These are phyloP conservation scores for Hyparrhenia diplandra DNA, from an alignment of 176 grass and related monocot genomes.

Conservation along the genomic window DNA sequence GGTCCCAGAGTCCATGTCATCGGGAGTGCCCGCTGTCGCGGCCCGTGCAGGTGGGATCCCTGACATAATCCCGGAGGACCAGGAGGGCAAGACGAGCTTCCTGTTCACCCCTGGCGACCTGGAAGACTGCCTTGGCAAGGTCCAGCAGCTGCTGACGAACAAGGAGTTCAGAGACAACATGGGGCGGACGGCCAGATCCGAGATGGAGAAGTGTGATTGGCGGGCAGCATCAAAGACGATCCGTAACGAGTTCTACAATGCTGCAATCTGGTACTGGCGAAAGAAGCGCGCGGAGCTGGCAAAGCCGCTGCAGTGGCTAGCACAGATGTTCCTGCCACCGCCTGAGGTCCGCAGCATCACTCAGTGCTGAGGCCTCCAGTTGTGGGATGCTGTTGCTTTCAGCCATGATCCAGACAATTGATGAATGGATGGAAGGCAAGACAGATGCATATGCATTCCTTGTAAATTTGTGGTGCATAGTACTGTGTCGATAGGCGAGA, in stretches of 20 bases:
- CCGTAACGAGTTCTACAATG: constrained; percentile 84
- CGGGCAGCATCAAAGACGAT: constrained; percentile 64
- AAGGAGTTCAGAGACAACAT: constrained; percentile 56
- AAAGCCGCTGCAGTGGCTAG: constrained; percentile 58
- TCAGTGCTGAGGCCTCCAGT: not conserved
- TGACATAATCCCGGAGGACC: constrained; percentile 76
- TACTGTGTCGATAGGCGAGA: constrained; percentile 12
- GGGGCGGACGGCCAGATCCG: constrained; percentile 54
- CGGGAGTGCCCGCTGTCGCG: constrained; percentile 66
- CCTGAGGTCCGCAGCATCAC: constrained; percentile 17
- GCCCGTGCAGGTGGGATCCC: constrained; percentile 72
- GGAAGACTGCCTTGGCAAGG: constrained; percentile 63
- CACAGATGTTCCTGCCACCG: constrained; percentile 39
- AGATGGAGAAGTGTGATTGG: constrained; percentile 92
- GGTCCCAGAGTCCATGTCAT: constrained; percentile 92
- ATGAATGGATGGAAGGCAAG: not conserved
- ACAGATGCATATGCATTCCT: not conserved
- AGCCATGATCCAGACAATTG: constrained; percentile 4
- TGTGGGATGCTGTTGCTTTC: not conserved
- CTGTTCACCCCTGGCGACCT: constrained; percentile 71
- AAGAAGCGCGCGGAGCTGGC: constrained; percentile 66
- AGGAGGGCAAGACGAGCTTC: constrained; percentile 79
- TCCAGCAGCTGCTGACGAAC: constrained; percentile 43
- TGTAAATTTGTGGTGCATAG: constrained; percentile 34
- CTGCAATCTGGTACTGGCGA: constrained; percentile 82